Conservation (phyloP, 148 eudicot species). For the Arctostaphylos glauca region DNA sequence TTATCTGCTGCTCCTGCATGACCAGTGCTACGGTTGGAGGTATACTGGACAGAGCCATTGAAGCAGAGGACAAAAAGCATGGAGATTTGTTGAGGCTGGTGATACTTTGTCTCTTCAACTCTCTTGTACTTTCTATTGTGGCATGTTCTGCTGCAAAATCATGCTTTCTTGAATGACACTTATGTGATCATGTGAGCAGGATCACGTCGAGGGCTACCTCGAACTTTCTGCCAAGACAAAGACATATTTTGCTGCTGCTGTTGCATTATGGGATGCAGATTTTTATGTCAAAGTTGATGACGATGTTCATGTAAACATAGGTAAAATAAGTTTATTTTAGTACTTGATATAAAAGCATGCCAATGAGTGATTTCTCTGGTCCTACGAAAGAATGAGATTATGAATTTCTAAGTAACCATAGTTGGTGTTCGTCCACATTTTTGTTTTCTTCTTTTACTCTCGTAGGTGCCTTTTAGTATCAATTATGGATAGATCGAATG, state of each 20-base stretch:
- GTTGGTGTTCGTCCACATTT: background rate
- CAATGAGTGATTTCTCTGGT: background rate
- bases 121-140: slow-evolving; percentile 5
- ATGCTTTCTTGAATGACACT: background rate
- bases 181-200: slow-evolving; percentile 25
- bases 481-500: no score
- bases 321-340: slow-evolving; percentile 15
- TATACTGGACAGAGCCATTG: slow-evolving; percentile 59
- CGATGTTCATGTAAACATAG: slow-evolving; percentile 59
- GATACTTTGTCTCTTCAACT: slow-evolving; percentile 8
- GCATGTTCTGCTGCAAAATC: background rate
- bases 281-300: slow-evolving; percentile 58
- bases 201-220: slow-evolving; percentile 57
- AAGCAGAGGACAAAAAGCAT: slow-evolving; percentile 44
- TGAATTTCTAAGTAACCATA: background rate
- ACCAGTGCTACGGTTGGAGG: slow-evolving; percentile 44
- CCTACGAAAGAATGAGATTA: background rate
- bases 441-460: background rate
- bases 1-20: slow-evolving; percentile 30
- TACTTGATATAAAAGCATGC: background rate
- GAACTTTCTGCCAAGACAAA: slow-evolving; percentile 60
- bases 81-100: slow-evolving; percentile 52
- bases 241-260: slow-evolving; percentile 50
- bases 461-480: no score
- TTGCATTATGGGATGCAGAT: slow-evolving; percentile 55